phyloP scores from a whole-genome alignment of 352 stramenopile genomes.

The Phytopythium boreale region DNA sequence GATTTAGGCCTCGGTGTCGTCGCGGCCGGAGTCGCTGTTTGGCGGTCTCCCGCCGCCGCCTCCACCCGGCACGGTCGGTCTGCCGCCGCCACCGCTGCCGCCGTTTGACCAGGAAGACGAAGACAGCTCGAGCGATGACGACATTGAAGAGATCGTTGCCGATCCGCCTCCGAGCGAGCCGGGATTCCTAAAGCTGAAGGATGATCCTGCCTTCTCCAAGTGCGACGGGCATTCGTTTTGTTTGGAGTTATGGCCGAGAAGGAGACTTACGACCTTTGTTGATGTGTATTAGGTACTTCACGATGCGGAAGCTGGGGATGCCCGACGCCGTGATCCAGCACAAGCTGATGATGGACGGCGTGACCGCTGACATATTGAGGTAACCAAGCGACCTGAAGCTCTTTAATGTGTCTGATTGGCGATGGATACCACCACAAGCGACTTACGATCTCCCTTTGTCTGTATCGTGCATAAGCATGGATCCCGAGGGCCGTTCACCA shows the following conservation, averaged over 20 bases:
- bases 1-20: slow-evolving; percentile 38
- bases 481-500: slow-evolving; percentile 71
- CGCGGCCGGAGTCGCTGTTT: slow-evolving; percentile 48
- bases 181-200: slow-evolving; percentile 72
- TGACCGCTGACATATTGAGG: slow-evolving; percentile 73
- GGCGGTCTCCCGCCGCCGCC: slow-evolving; percentile 44
- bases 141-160: slow-evolving; percentile 40
- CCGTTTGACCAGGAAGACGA: slow-evolving; percentile 32
- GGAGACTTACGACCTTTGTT: neutral
- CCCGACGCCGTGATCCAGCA: slow-evolving; percentile 77
- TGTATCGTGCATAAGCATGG: slow-evolving; percentile 47
- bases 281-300: slow-evolving; percentile 65
- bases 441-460: slow-evolving; percentile 1
- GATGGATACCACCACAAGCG: no score
- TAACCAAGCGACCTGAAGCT: slow-evolving; percentile 14
- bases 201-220: slow-evolving; percentile 77
- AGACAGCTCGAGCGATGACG: slow-evolving; percentile 62
- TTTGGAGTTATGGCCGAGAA: neutral
- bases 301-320: slow-evolving; percentile 80
- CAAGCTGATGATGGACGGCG: slow-evolving; percentile 77
- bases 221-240: slow-evolving; percentile 16
- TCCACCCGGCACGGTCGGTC: slow-evolving; percentile 14
- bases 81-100: slow-evolving; percentile 27
- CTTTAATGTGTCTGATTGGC: neutral
- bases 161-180: slow-evolving; percentile 16